Evolutionary conservation across 805 yeast species (phyloP).

Genomic region (Lipomyces spencermartinsiae): DNA sequence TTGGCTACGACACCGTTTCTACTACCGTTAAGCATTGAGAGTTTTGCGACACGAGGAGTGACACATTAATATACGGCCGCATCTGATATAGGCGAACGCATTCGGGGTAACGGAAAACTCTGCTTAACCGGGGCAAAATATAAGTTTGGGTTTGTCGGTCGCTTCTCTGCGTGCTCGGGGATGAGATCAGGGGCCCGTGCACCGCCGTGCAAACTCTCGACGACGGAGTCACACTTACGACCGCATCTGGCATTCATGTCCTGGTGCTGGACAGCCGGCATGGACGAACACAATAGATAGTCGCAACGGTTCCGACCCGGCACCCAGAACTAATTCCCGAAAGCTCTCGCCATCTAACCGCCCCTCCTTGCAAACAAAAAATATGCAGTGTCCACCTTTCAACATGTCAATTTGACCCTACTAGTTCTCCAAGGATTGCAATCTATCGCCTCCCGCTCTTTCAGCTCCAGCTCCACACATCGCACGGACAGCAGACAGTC

Average conservation of each 20-base stretch:
- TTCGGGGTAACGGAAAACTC: too few species aligned
- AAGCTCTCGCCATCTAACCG: neutral
- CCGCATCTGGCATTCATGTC: neutral
- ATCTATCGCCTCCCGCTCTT: neutral
- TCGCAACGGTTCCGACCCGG: neutral
- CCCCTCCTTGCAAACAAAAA: neutral
- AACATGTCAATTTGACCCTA: neutral
- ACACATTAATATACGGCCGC: too few species aligned
- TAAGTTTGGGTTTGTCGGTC: too few species aligned
- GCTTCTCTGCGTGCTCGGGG: neutral
- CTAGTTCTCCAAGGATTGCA: neutral
- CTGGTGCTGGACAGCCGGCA: neutral
- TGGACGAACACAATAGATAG: neutral
- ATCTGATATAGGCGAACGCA: too few species aligned
- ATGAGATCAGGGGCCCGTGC: neutral
- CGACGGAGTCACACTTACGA: neutral
- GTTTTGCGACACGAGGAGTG: too few species aligned
- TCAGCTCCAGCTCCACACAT: neutral
- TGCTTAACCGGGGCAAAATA: too few species aligned
- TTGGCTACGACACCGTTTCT: too few species aligned
- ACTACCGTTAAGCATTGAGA: too few species aligned
- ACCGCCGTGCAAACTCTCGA: neutral
- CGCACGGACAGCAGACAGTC: neutral
- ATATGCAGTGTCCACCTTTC: neutral
- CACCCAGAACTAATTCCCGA: neutral